phyloP scores from a whole-genome alignment of 805 yeast genomes.

The Blastobotrys peoriensis region DNA sequence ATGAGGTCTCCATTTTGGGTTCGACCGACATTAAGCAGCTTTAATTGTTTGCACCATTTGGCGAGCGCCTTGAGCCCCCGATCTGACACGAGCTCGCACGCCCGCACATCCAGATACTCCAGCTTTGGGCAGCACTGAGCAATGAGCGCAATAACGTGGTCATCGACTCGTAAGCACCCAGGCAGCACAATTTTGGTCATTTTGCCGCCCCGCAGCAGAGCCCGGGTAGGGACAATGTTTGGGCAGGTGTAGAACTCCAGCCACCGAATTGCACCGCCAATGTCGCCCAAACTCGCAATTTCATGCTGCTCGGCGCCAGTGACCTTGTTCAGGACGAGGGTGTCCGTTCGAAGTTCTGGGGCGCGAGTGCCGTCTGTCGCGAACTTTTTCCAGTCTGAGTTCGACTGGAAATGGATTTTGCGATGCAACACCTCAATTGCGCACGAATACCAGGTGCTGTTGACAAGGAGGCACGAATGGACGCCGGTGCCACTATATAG shows the following conservation, averaged over 20 bases:
- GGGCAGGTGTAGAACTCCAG: constrained; percentile 84
- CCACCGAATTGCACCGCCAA: constrained; percentile 52
- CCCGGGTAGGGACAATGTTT: constrained; percentile 48
- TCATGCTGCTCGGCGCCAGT: constrained; percentile 48
- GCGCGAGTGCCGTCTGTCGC: constrained; percentile 15
- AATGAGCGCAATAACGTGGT: constrained; percentile 48
- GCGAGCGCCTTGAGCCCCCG: constrained; percentile 67
- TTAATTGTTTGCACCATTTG: constrained; percentile 49
- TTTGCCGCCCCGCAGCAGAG: constrained; percentile 38
- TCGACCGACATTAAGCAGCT: constrained; percentile 71
- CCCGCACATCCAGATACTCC: constrained; percentile 67
- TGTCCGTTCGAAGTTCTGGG: constrained; percentile 18
- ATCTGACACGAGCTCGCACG: constrained; percentile 76
- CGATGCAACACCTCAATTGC: constrained; percentile 51
- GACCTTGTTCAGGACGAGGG: constrained; percentile 63
- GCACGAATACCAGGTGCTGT: constrained; percentile 55
- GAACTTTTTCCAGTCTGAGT: constrained; percentile 41
- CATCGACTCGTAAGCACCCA: constrained; percentile 60
- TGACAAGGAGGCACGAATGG: constrained; percentile 62
- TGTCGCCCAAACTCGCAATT: constrained; percentile 41
- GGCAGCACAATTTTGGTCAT: constrained; percentile 54
- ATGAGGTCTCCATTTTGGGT: constrained; percentile 60
- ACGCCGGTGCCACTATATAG: no score
- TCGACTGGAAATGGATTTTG: constrained; percentile 49
- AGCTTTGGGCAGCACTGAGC: constrained; percentile 53